phyloP scores from a whole-genome alignment of 352 stramenopile species.

The Elongisporangium senticosum region DNA sequence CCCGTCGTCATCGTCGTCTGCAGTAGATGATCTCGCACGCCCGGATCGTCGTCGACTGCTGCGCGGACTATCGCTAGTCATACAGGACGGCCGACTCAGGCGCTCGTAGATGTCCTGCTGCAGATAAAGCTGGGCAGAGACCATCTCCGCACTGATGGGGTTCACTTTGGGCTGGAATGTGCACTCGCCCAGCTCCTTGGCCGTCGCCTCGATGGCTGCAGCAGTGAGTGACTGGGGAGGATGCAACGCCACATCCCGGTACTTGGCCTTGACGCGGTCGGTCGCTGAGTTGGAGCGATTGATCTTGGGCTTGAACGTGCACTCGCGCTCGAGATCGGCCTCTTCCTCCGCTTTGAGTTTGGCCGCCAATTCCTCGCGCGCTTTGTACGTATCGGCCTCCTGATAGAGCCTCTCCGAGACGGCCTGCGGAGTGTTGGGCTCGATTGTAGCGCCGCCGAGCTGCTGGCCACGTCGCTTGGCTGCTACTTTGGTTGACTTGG shows the following conservation, averaged over 20 bases:
- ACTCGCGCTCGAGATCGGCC: conserved; percentile 61
- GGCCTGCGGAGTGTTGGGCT: conserved; percentile 16
- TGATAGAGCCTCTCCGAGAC: conserved; percentile 75
- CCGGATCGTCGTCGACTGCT: conserved; percentile 14
- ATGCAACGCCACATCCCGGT: conserved; percentile 42
- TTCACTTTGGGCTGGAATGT: conserved; percentile 81
- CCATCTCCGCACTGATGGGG: conserved; percentile 63
- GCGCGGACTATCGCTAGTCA: conserved; percentile 7
- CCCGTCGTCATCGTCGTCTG: conserved; percentile 21
- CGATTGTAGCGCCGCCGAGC: conserved; percentile 9
- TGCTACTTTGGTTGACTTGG: conserved; percentile 66
- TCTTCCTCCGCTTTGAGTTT: conserved; percentile 67
- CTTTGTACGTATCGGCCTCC: conserved; percentile 70
- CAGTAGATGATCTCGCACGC: conserved; percentile 17
- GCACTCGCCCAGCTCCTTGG: conserved; percentile 65
- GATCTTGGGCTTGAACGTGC: conserved; percentile 67
- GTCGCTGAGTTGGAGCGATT: conserved; percentile 31
- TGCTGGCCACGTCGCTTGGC: conserved; percentile 52
- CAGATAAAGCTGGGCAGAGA: conserved; percentile 78
- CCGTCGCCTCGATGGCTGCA: conserved; percentile 48
- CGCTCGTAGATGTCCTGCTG: conserved; percentile 85
- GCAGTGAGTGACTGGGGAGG: conserved; percentile 35
- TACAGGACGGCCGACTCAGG: conserved; percentile 55
- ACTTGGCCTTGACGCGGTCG: conserved; percentile 72
- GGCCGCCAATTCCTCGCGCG: conserved; percentile 57